Evolutionary conservation across 2,329 filamentous ascomycete genomes (phyloP).

Genomic region (Fusarium sp.): DNA sequence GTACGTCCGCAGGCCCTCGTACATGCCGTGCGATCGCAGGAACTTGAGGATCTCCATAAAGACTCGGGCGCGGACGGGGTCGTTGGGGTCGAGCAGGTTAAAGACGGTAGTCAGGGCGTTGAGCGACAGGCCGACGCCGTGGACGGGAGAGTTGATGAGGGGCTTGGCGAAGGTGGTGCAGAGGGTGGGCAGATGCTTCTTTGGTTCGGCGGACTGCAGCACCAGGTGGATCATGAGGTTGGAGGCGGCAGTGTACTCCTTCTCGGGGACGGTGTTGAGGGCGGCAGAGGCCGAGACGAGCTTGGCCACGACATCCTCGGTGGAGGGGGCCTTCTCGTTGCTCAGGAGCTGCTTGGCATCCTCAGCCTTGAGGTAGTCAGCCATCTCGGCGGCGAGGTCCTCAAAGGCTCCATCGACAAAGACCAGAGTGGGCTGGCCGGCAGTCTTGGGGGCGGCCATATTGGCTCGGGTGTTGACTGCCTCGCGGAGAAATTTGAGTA

Average conservation of each 20-base stretch:
- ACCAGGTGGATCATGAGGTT: constrained; percentile 97
- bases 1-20: constrained; percentile 85
- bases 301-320: constrained; percentile 90
- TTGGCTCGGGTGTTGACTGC: constrained; percentile 36
- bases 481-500: constrained; percentile 32
- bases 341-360: constrained; percentile 82
- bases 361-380: constrained; percentile 89
- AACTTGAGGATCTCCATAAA: constrained; percentile 90
- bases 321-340: constrained; percentile 72
- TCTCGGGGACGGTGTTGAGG: constrained; percentile 90
- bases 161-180: constrained; percentile 92
- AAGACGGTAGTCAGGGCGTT: constrained; percentile 95
- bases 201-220: constrained; percentile 84
- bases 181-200: constrained; percentile 87
- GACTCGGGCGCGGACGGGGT: constrained; percentile 88
- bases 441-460: constrained; percentile 52
- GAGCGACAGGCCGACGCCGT: constrained; percentile 87
- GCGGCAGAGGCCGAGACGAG: constrained; percentile 82
- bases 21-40: constrained; percentile 79
- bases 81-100: constrained; percentile 85
- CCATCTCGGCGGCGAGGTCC: constrained; percentile 94
- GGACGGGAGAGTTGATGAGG: constrained; percentile 84
- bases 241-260: constrained; percentile 95
- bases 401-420: constrained; percentile 93
- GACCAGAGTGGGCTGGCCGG: constrained; percentile 69